Conservation (phyloP, 768 basidiomycete species). For the Kwoniella bestiolae region DNA sequence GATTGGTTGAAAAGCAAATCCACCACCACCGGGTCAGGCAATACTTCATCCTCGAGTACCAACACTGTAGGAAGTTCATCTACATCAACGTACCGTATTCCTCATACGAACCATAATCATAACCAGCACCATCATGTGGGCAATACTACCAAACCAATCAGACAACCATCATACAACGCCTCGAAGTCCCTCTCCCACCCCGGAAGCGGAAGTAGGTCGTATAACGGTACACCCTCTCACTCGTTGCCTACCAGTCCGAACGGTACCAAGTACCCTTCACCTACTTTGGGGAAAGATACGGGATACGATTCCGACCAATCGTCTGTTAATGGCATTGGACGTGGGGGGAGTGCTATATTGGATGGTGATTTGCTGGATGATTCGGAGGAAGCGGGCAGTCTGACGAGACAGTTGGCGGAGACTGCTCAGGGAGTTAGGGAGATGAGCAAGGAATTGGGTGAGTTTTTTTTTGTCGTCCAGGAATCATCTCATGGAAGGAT, state of each 20-base stretch:
- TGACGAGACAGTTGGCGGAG: conserved; percentile 92
- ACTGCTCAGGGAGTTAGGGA: conserved; percentile 96
- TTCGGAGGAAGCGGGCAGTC: conserved; percentile 72
- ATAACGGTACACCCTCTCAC: conserved; percentile 5
- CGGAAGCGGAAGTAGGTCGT: not conserved
- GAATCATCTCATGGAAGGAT: not conserved
- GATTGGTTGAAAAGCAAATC: conserved; percentile 69
- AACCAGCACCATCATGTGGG: conserved; percentile 6
- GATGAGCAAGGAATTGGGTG: conserved; percentile 98
- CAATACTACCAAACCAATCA: conserved; percentile 17
- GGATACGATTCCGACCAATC: conserved; percentile 44
- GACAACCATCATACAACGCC: conserved; percentile 10
- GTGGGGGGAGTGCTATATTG: conserved; percentile 33
- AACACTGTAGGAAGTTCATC: not conserved
- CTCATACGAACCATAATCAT: not conserved
- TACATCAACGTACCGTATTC: not conserved
- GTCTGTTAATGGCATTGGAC: conserved; percentile 26
- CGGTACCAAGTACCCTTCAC: conserved; percentile 27
- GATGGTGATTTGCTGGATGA: conserved; percentile 59
- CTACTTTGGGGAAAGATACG: conserved; percentile 22
- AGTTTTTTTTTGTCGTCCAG: conserved; percentile 32
- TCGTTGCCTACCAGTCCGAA: conserved; percentile 23
- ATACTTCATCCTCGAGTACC: not conserved
- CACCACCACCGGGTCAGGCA: conserved; percentile 4
- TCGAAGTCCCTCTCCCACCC: conserved; percentile 1